Evolutionary conservation across 805 yeast genomes (phyloP), one percentile per base, ranked within the genome.

Genomic region (Hanseniaspora vineae): DNA sequence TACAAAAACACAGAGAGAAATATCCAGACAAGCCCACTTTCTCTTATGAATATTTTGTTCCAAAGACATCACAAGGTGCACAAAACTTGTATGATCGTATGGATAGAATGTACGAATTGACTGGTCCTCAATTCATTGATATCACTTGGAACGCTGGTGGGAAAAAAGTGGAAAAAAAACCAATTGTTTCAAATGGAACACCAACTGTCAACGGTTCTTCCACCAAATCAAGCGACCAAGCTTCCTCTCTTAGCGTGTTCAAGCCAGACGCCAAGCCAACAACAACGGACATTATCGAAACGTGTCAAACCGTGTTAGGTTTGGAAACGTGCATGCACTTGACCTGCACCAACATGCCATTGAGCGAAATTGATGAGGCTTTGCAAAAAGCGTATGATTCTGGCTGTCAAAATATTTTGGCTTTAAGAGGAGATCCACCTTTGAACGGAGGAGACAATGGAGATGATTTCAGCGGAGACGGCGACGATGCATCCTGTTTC

Each of bases 111-210:
- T 87, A 85, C 65, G 86, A 84, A 54, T 71, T 87, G 57, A 57
- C 68, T 2, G 81, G 80, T 53, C 98, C 98, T 1, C 78, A 84
- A 53, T 92, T 92, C 65, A 80, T 92, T 50, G 98, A 92, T 61
- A 84, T 92, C 53, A 92, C 98, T 1, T 92, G 98, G 98, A 90
- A 90, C 59, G 98, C 98, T 2, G 98, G 98, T 39, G 97, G 97
- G 6, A 74, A 94, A 44, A 45, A 42, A 11, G 29, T 39, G 8
- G 43, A 46, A 2, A 42, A 44, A 8, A 35, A 42, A 14, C 42
- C 47, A 17, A 31, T 35, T 19, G 33, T 33, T 5, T 39, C 39
- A 19, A 39, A 35, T 17, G 44, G 40, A n/a, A 31, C 31, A 4
- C 23, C 35, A 12, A 47, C 44, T n/a, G n/a, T n/a, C 3, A 44